Percentiles rank a stretch among this genome's conserved stretches.
Conservation (phyloP, 2,329 filamentous ascomycete species). For the Verruconis gallopava region DNA sequence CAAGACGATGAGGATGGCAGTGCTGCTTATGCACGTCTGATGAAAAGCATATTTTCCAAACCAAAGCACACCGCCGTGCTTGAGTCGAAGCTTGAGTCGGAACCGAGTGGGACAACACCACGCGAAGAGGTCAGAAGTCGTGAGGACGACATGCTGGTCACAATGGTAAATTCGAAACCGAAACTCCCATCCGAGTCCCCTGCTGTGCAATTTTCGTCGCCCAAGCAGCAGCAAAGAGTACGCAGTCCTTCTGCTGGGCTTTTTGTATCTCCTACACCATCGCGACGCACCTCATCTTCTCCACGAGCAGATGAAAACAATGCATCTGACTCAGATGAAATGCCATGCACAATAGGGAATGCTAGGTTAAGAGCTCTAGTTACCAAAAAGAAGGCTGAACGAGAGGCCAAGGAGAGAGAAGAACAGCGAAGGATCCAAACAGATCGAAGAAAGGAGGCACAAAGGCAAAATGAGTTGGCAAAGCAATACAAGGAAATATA, state of each 20-base stretch:
- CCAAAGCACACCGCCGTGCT: background rate
- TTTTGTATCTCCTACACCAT: conserved; percentile 40
- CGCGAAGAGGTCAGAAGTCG: background rate
- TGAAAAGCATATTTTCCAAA: background rate
- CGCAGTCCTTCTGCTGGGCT: conserved; percentile 33
- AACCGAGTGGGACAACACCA: conserved; percentile 11
- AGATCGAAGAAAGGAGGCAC: conserved; percentile 5
- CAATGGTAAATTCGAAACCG: background rate
- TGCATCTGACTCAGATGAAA: conserved; percentile 31
- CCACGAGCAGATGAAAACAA: background rate
- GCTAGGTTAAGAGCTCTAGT: conserved; percentile 59
- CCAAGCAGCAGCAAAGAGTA: conserved; percentile 13
- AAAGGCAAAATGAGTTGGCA: conserved; percentile 17
- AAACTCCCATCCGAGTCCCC: background rate
- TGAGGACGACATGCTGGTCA: background rate
- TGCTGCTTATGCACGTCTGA: background rate
- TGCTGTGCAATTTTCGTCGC: background rate
- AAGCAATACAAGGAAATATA: conserved; percentile 26
- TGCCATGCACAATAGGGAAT: conserved; percentile 8
- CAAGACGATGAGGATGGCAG: background rate
- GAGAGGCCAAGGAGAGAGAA: conserved; percentile 40
- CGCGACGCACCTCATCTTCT: conserved; percentile 11
- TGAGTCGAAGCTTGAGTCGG: conserved; percentile 13
- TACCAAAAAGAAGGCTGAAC: conserved; percentile 58
- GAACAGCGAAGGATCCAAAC: conserved; percentile 13